phyloP scores from a whole-genome alignment of 2,329 filamentous ascomycete genomes.

The Sodiomyces alkalinus region DNA sequence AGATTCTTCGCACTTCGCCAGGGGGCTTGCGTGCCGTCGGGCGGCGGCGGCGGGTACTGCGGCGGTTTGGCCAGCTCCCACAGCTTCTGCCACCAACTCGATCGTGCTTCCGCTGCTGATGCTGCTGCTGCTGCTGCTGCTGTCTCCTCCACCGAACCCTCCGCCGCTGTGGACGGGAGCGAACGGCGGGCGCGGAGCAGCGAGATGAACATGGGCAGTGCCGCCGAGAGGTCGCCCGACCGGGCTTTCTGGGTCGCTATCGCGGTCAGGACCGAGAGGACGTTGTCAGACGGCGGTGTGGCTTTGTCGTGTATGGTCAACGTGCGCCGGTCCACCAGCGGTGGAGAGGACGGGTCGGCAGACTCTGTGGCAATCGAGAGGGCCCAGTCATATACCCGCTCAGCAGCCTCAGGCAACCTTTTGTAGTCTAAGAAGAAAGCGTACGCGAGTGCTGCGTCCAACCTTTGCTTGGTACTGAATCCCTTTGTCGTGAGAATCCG shows the following conservation, averaged over 20 bases:
- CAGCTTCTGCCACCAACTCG: conserved; percentile 4
- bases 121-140: conserved; percentile 3
- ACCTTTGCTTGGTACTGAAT: conserved; percentile 60
- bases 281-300: conserved; percentile 50
- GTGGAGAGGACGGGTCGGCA: conserved; percentile 21
- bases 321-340: conserved; percentile 42
- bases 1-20: conserved; percentile 47
- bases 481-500: conserved; percentile 69
- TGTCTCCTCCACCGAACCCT: background rate
- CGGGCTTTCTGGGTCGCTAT: conserved; percentile 66
- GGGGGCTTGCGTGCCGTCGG: conserved; percentile 54
- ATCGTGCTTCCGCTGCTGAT: conserved; percentile 9
- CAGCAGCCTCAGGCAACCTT: conserved; percentile 45
- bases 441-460: conserved; percentile 71
- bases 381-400: conserved; percentile 60
- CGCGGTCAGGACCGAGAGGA: conserved; percentile 61
- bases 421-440: conserved; percentile 78
- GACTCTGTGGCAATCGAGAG: conserved; percentile 56
- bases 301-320: conserved; percentile 47
- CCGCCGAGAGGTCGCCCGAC: conserved; percentile 46
- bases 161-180: conserved; percentile 21
- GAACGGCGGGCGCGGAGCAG: conserved; percentile 64
- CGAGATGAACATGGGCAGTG: conserved; percentile 75
- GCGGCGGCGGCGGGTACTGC: conserved; percentile 54
- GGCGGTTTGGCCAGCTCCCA: conserved; percentile 25